Evolutionary conservation across 2,329 filamentous ascomycete genomes (phyloP), one percentile per base, ranked within the genome.

Genomic region (Fusarium sp.): DNA sequence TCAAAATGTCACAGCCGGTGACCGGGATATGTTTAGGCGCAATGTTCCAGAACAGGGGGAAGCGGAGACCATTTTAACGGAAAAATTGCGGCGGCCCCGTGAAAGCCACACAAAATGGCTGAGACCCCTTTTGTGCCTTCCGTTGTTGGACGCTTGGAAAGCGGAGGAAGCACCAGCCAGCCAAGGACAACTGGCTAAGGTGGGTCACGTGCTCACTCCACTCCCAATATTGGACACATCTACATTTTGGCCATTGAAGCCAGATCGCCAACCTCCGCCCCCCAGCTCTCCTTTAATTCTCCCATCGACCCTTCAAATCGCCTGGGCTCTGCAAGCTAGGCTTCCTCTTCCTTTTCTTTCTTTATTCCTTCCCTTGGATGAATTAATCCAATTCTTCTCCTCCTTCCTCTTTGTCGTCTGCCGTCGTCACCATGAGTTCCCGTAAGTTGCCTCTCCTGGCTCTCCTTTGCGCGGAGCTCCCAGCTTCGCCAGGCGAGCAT

Each of bases 381-480:
- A 83, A 80, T 79, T 82, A 80, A 77, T 81, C 81, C 81, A 82
- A 79, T 79, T 81, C 79, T 79, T 80, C 80, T 80, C 79, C 79
- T 79, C 79, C 80, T 79, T 78, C 81, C 79, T 75, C 73, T 75
- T 74, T 68, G 74, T 68, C 79, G 68, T 78, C 81, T 71, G 78
- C 76, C 81, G 82, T 83, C 81, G 82, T 83, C 86, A 87, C 78
- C 82, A 88, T 88, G 87, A 88, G 86, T 86, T 88, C 86, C 81
- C 83, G 87, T 88, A 85, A 88, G 87, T 88, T 58, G 45, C 62
- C 47, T 62, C 52, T 57, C 64, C 73, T 58, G 40, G 56, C 61
- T 50, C 33, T 65, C 57, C 36, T 71, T 67, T 70, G 73, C 74
- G 74, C 63, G 54, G 50, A 68, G 71, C 74, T 75, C 47, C 47